Evolutionary conservation across 1,284 basidiomycete genomes (phyloP).

Genomic region (Tilletia setariae): DNA sequence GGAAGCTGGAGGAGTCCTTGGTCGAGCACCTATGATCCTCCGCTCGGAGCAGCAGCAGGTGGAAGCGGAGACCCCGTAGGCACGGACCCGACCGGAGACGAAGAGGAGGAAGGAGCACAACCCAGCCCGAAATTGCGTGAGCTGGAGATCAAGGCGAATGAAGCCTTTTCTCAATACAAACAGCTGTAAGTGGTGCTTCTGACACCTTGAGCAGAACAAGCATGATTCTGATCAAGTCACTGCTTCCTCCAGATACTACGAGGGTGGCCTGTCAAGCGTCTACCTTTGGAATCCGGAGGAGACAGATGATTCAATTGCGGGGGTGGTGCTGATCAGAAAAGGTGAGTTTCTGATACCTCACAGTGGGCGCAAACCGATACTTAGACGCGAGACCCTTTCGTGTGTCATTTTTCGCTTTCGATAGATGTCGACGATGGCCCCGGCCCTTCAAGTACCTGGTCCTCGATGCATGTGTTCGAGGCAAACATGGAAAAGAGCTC

Average conservation of each 20-base stretch:
- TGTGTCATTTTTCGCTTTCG: neutral
- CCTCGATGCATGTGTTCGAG: slow-evolving; percentile 98
- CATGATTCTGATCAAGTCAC: neutral
- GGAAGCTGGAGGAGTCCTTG: slow-evolving; percentile 94
- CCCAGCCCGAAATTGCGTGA: slow-evolving; percentile 81
- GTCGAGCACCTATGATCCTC: slow-evolving; percentile 88
- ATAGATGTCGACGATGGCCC: slow-evolving; percentile 29
- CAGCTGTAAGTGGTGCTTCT: slow-evolving; percentile 64
- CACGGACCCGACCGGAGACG: slow-evolving; percentile 10
- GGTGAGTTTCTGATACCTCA: neutral
- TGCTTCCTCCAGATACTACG: slow-evolving; percentile 72
- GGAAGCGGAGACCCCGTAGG: neutral
- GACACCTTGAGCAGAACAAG: neutral
- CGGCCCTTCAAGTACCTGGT: slow-evolving; percentile 72
- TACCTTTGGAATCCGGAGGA: slow-evolving; percentile 98
- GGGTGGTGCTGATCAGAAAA: slow-evolving; percentile 81
- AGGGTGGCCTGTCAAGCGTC: slow-evolving; percentile 93
- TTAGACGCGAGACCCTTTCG: neutral
- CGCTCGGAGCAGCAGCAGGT: slow-evolving; percentile 58
- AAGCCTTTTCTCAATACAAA: slow-evolving; percentile 94
- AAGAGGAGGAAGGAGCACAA: slow-evolving; percentile 68
- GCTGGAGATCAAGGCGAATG: slow-evolving; percentile 87
- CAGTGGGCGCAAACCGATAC: too few species aligned
- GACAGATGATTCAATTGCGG: slow-evolving; percentile 73
- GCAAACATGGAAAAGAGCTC: slow-evolving; percentile 75